Percentiles rank a stretch among this genome's conserved stretches.
phyloP scores from a whole-genome alignment of 2,329 filamentous ascomycete genomes.

The Gnomoniopsis smithogilvyi region DNA sequence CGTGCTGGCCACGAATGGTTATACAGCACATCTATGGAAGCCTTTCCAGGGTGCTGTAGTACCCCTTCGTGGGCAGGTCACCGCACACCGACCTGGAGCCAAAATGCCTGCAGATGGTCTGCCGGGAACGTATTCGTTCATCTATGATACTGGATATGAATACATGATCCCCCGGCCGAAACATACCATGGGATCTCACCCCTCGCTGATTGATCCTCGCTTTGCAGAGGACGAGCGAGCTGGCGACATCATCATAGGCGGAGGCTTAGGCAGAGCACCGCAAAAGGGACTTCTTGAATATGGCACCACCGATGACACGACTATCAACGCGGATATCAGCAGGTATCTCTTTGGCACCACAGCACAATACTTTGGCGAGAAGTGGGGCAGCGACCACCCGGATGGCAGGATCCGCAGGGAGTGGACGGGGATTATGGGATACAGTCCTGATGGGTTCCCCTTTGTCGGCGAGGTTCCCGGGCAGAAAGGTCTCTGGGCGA shows the following conservation, averaged over 20 bases:
- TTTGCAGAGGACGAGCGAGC: slow-evolving; percentile 12
- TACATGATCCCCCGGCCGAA: slow-evolving; percentile 61
- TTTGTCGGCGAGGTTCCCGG: slow-evolving; percentile 48
- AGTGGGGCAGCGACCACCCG: slow-evolving; percentile 43
- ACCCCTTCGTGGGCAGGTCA: slow-evolving; percentile 48
- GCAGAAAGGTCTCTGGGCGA: slow-evolving; percentile 48
- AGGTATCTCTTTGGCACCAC: slow-evolving; percentile 42
- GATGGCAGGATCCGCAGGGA: slow-evolving; percentile 39
- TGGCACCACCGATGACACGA: slow-evolving; percentile 55
- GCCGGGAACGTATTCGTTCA: slow-evolving; percentile 56
- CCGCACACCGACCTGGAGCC: slow-evolving; percentile 36
- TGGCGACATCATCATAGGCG: slow-evolving; percentile 60
- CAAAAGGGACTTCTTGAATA: slow-evolving; percentile 44
- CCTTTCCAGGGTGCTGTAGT: slow-evolving; percentile 44
- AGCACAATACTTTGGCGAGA: slow-evolving; percentile 48
- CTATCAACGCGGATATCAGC: slow-evolving; percentile 47
- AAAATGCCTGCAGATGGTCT: slow-evolving; percentile 36
- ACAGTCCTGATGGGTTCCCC: slow-evolving; percentile 49
- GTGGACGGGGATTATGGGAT: slow-evolving; percentile 59
- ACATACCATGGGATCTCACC: slow-evolving; percentile 18
- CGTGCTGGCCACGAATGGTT: slow-evolving; percentile 52
- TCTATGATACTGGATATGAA: slow-evolving; percentile 60
- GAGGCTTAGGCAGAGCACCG: slow-evolving; percentile 44
- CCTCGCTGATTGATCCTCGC: too few species aligned
- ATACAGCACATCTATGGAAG: slow-evolving; percentile 43